These are phyloP conservation scores for Boletus semigastroideus DNA, from an alignment of 1,284 basidiomycete genomes.

Conservation along the genomic window DNA sequence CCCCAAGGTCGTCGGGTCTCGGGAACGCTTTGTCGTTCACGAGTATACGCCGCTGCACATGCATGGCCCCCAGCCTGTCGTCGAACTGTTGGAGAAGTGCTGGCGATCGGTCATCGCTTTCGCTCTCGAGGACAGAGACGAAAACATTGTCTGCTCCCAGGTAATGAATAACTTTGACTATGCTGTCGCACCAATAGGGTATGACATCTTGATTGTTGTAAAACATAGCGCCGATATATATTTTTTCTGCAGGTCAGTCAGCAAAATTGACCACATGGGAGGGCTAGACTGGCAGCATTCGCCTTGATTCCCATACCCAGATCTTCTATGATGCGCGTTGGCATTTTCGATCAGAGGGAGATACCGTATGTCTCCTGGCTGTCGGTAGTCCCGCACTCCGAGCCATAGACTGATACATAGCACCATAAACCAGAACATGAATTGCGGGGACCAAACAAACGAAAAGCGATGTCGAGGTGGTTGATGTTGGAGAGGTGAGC, in stretches of 20 bases:
- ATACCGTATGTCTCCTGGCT: conserved; percentile 16
- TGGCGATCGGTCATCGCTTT: conserved; percentile 41
- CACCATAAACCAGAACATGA: conserved; percentile 10
- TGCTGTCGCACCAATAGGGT: conserved; percentile 41
- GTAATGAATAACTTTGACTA: conserved; percentile 39
- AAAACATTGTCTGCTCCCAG: conserved; percentile 52
- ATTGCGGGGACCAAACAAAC: not conserved
- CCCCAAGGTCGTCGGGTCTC: conserved; percentile 9
- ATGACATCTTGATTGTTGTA: conserved; percentile 39
- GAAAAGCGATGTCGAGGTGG: not conserved
- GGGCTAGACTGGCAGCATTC: not conserved
- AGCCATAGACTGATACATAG: conserved; percentile 11
- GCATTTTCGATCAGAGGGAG: conserved; percentile 14
- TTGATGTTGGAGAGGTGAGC: not conserved
- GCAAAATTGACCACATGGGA: not conserved
- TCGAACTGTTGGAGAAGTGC: conserved; percentile 13
- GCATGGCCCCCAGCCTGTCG: conserved; percentile 12
- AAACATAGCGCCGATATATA: conserved; percentile 40
- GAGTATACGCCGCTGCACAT: conserved; percentile 17
- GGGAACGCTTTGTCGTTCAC: conserved; percentile 9
- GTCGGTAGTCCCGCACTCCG: conserved; percentile 4
- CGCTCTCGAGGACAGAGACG: conserved; percentile 57
- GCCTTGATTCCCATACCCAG: conserved; percentile 22
- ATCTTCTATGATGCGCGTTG: conserved; percentile 10
- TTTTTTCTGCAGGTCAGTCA: conserved; percentile 12